phyloP scores from a whole-genome alignment of 352 stramenopile genomes.

The Aphanomyces astaci region DNA sequence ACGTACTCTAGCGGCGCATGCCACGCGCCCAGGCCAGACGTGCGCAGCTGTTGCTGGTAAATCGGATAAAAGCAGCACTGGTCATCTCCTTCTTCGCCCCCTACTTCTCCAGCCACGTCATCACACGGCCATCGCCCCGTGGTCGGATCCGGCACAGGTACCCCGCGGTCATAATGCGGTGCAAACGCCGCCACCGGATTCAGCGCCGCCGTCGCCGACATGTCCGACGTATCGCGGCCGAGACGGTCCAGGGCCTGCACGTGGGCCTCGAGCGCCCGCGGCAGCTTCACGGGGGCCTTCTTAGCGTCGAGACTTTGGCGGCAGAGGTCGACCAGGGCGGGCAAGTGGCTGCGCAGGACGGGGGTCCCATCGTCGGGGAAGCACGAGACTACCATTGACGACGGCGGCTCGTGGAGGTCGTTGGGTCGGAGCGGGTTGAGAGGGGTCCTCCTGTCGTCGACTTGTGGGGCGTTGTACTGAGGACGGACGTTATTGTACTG shows the following conservation, averaged over 20 bases:
- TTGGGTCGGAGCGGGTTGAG: no score
- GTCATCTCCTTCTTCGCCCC: no score
- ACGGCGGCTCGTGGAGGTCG: no score
- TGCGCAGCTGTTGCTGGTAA: background rate
- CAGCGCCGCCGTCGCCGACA: background rate
- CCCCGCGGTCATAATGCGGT: background rate
- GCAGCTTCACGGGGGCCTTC: background rate
- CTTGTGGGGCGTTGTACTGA: background rate
- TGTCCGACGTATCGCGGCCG: background rate
- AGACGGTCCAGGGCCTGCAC: background rate
- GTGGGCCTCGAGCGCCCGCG: background rate
- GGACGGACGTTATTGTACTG: constrained; percentile 39
- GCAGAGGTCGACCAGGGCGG: constrained; percentile 2
- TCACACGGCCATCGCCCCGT: background rate
- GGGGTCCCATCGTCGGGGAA: background rate
- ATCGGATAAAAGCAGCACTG: constrained; percentile 5
- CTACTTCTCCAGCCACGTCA: background rate
- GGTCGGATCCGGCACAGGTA: background rate
- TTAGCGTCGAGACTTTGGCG: background rate
- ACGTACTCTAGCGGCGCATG: constrained; percentile 6
- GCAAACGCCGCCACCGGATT: constrained; percentile 4
- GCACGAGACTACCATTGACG: background rate
- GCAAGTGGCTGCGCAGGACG: background rate
- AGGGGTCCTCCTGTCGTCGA: no score
- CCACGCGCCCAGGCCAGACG: background rate